Conservation (phyloP, 108 stramenopile genomes). For the Skeletonema tropicum region DNA sequence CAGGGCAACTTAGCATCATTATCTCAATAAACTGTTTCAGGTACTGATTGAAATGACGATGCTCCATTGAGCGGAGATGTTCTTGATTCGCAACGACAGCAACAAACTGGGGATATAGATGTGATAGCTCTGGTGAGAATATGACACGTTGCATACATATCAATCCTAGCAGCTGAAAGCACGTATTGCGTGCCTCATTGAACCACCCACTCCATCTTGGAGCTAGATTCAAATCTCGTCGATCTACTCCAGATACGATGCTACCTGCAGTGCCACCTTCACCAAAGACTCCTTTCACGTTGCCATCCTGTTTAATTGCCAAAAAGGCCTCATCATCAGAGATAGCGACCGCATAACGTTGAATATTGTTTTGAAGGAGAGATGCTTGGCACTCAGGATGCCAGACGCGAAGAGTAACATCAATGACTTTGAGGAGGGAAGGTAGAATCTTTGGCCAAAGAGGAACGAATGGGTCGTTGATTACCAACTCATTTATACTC, state of each 20-base stretch:
- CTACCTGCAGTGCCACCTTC: conserved; percentile 91
- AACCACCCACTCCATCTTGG: conserved; percentile 92
- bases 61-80: conserved; percentile 82
- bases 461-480: conserved; percentile 86
- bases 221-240: conserved; percentile 78
- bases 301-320: conserved; percentile 70
- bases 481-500: conserved; percentile 73
- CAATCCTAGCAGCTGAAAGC: conserved; percentile 84
- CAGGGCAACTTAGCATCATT: conserved; percentile 76
- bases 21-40: conserved; percentile 89
- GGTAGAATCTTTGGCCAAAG: conserved; percentile 88
- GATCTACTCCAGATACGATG: conserved; percentile 73
- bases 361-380: conserved; percentile 66
- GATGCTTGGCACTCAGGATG: conserved; percentile 68
- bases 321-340: conserved; percentile 90
- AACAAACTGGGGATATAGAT: conserved; percentile 68
- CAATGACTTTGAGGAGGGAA: conserved; percentile 56
- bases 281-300: conserved; percentile 84
- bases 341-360: conserved; percentile 83
- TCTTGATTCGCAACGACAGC: conserved; percentile 63
- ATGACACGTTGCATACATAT: conserved; percentile 71
- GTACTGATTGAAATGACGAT: conserved; percentile 86
- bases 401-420: conserved; percentile 74
- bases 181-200: conserved; percentile 81
- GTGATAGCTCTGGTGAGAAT: conserved; percentile 77